Evolutionary conservation across 306 rosid genomes (phyloP), one percentile per base, ranked within the genome.

Genomic region (Luffa acutangula): DNA sequence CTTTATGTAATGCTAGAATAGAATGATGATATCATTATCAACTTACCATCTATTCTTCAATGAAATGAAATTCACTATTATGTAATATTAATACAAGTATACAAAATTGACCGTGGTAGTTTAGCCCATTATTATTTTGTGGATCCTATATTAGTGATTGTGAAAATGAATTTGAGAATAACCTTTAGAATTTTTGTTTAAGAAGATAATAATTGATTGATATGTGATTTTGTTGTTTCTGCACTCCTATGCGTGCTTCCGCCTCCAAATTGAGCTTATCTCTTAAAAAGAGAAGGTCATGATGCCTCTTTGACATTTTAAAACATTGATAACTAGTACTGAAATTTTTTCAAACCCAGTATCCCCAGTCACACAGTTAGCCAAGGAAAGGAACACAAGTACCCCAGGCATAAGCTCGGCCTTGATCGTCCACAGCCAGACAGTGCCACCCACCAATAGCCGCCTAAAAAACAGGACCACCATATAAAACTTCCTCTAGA

Each of bases 371-470:
- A 78, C 20, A 65, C 73, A 81, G 42, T 48, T 48, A 25, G 76
- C 21, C 11, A 46, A 5, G 17, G 11, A 69, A 41, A 33, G 20
- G 15, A 57, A 54, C 34, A 49, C 5, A 77, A 60, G 42, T 89
- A 96, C 98, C 98, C 99, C 99, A 96, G 34, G 99, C 98, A 52
- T 91, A 96, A 64, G 99, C 97, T 69, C 91, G 87, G 79, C 99
- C 99, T 80, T 93, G 96, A 86, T 93, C 98, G 83, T 96, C 98
- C 66, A 96, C 99, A 84, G 98, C 99, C 93, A 96, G 86, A 84
- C 99, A 96, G 80, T 96, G 99, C 99, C 98, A 93, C 14, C 99
- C 99, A 64, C 97, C 99, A 85, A 96, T 96, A 51, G 99, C 99
- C 33, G 98, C 99, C 98, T 93, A 80, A 31, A 82, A 45, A 63